Evolutionary conservation across 2,329 filamentous ascomycete species (phyloP).

Genomic region (Torrubiella hemipterigena): DNA sequence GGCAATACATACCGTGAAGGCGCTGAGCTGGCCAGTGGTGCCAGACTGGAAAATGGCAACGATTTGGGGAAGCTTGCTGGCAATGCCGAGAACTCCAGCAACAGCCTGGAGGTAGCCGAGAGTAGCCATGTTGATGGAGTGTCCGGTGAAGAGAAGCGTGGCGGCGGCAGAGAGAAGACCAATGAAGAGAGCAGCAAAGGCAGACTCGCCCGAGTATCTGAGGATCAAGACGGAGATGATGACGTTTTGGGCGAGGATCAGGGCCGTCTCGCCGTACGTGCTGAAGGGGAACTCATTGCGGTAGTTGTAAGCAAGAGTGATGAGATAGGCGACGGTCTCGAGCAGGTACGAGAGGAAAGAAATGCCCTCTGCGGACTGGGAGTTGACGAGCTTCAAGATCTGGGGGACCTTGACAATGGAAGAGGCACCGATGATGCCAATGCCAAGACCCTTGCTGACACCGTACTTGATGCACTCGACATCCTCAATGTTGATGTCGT

Average conservation of each 20-base stretch:
- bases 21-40: conserved; percentile 87
- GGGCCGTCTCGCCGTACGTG: conserved; percentile 88
- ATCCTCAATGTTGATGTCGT: conserved; percentile 70
- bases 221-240: conserved; percentile 79
- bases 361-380: conserved; percentile 70
- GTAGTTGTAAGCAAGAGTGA: conserved; percentile 83
- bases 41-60: conserved; percentile 72
- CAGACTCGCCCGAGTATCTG: conserved; percentile 60
- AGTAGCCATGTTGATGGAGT: conserved; percentile 51
- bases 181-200: conserved; percentile 64
- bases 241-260: conserved; percentile 88
- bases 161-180: conserved; percentile 59
- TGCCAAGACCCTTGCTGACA: conserved; percentile 82
- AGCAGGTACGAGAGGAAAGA: conserved; percentile 86
- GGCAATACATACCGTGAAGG: conserved; percentile 66
- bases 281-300: conserved; percentile 89
- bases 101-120: conserved; percentile 72
- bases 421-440: conserved; percentile 84
- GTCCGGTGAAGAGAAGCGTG: conserved; percentile 57
- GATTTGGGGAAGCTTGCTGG: conserved; percentile 92
- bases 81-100: conserved; percentile 70
- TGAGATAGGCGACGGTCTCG: conserved; percentile 79
- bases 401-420: conserved; percentile 94
- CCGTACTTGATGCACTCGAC: conserved; percentile 76
- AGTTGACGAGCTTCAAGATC: conserved; percentile 80